A percentile compares a stretch with the other conserved stretches of the same genome.
These are phyloP conservation scores for Otatea glauca DNA, from an alignment of 176 grass and related monocot species.

Conservation along the genomic window DNA sequence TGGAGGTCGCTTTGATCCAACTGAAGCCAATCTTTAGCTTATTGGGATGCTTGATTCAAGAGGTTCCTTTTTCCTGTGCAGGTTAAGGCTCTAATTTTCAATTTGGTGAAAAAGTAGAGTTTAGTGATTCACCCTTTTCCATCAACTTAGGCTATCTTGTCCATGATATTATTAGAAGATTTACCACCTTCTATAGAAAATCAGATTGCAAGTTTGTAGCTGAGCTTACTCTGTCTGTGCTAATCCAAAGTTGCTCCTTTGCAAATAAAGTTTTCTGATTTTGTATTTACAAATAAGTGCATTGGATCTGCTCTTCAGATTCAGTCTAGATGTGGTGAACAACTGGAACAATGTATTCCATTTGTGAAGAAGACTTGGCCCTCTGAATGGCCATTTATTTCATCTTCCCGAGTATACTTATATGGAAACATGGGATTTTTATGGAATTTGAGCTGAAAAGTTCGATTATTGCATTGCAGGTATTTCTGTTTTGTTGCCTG, in stretches of 20 bases:
- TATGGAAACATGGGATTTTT: neutral
- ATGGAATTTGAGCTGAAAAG: conserved; percentile 7
- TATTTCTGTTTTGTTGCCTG: conserved; percentile 13
- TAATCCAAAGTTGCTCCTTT: neutral
- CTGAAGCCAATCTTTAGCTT: neutral
- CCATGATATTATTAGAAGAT: neutral
- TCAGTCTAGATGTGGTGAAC: neutral
- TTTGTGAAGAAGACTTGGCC: neutral
- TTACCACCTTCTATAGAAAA: neutral
- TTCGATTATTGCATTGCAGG: conserved; percentile 26
- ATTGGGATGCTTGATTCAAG: too few species aligned
- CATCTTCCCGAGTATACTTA: neutral
- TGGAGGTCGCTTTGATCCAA: neutral
- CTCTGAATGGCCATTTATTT: neutral
- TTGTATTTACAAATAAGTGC: neutral
- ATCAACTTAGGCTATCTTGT: neutral
- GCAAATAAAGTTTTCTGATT: neutral
- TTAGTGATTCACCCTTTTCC: neutral
- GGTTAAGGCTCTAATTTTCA: neutral
- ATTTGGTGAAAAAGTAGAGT: neutral
- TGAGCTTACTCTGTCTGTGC: neutral
- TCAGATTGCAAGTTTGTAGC: neutral
- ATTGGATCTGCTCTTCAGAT: neutral
- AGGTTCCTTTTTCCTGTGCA: neutral
- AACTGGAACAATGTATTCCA: neutral